phyloP scores from a whole-genome alignment of 768 basidiomycete genomes.

The Suillus clintonianus region DNA sequence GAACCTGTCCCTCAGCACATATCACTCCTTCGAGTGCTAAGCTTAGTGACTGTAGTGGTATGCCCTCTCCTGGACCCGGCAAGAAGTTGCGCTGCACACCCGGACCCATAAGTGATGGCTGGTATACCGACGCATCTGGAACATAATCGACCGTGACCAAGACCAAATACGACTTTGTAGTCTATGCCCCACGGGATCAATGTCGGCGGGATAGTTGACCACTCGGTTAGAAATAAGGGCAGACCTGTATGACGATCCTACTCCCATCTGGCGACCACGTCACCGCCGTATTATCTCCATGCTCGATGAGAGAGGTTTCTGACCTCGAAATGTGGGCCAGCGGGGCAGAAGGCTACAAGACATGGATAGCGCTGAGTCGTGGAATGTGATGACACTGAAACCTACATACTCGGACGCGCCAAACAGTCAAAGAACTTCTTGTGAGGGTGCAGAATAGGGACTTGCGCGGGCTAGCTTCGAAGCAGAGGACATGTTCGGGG shows the following conservation, averaged over 20 bases:
- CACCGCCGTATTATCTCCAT: slow-evolving; percentile 76
- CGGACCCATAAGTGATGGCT: slow-evolving; percentile 47
- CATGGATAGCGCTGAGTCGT: slow-evolving; percentile 4
- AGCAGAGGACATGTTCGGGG: slow-evolving; percentile 55
- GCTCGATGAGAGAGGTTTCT: slow-evolving; percentile 72
- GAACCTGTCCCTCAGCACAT: slow-evolving; percentile 69
- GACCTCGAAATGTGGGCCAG: slow-evolving; percentile 78
- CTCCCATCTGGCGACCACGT: slow-evolving; percentile 86
- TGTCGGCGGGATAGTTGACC: slow-evolving; percentile 1
- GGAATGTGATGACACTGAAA: neutral
- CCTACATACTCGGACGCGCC: slow-evolving; percentile 75
- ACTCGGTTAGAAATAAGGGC: slow-evolving; percentile 21
- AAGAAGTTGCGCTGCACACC: slow-evolving; percentile 67
- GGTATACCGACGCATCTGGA: slow-evolving; percentile 56
- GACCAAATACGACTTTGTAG: slow-evolving; percentile 77
- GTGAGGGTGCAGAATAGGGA: slow-evolving; percentile 79
- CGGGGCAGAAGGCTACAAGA: slow-evolving; percentile 63
- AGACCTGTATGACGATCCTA: slow-evolving; percentile 77
- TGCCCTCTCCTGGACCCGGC: slow-evolving; percentile 78
- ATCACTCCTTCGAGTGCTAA: slow-evolving; percentile 83
- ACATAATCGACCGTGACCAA: slow-evolving; percentile 66
- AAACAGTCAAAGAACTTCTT: slow-evolving; percentile 69
- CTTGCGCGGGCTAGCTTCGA: slow-evolving; percentile 69
- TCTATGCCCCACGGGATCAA: slow-evolving; percentile 46
- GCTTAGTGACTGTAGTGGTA: slow-evolving; percentile 65